These are phyloP conservation scores for Phytophthora megakarya DNA, from an alignment of 352 stramenopile species.

Conservation along the genomic window DNA sequence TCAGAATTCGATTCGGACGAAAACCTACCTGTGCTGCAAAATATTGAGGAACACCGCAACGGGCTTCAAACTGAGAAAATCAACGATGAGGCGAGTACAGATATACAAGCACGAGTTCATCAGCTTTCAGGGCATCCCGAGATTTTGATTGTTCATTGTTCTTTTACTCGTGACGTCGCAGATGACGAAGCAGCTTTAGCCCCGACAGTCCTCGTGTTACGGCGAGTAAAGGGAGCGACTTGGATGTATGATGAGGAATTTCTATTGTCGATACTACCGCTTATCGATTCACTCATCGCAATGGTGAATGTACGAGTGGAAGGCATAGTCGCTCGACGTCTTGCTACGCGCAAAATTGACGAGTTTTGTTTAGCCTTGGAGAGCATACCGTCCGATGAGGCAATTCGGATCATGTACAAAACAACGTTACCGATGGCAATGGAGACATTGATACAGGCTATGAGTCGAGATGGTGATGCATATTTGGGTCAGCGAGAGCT, in stretches of 20 bases:
- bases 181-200: constrained; percentile 26
- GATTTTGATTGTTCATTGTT: constrained; percentile 29
- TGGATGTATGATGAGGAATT: constrained; percentile 73
- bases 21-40: neutral
- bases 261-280: constrained; percentile 42
- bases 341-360: constrained; percentile 34
- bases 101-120: neutral
- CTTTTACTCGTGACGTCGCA: constrained; percentile 36
- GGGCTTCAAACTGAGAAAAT: neutral
- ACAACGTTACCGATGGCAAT: constrained; percentile 34
- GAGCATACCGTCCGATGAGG: constrained; percentile 14
- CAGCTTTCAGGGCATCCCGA: constrained; percentile 23
- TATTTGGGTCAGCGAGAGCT: constrained; percentile 54
- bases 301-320: constrained; percentile 53
- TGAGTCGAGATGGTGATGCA: constrained; percentile 45
- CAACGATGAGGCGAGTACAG: neutral
- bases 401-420: constrained; percentile 26
- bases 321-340: constrained; percentile 48
- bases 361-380: constrained; percentile 22
- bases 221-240: constrained; percentile 44
- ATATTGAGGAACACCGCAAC: constrained; percentile 11
- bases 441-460: constrained; percentile 32
- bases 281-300: constrained; percentile 50
- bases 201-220: constrained; percentile 50
- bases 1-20: neutral